A percentile compares a stretch with the other conserved stretches of the same genome.
phyloP scores from a whole-genome alignment of 2,329 filamentous ascomycete species.

The Ophiostoma novo-ulmi region DNA sequence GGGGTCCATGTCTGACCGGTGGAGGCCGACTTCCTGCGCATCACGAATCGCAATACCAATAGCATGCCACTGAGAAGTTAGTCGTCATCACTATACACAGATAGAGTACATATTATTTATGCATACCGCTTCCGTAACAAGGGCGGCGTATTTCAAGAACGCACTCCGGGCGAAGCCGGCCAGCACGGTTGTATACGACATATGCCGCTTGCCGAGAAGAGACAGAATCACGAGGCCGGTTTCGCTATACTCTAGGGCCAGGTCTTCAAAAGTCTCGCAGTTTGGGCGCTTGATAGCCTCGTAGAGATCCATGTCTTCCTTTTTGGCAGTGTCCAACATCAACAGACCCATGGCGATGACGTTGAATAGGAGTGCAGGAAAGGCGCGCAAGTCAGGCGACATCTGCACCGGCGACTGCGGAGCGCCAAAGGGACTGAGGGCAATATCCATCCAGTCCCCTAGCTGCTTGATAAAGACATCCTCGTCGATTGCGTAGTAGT shows the following conservation, averaged over 20 bases:
- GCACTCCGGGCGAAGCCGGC: slow-evolving; percentile 52
- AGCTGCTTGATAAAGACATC: slow-evolving; percentile 49
- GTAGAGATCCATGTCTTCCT: slow-evolving; percentile 42
- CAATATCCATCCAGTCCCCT: slow-evolving; percentile 48
- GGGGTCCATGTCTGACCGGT: slow-evolving; percentile 50
- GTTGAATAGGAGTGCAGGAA: slow-evolving; percentile 58
- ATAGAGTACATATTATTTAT: too few relatives aligned
- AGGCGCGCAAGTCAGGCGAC: slow-evolving; percentile 48
- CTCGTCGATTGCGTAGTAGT: slow-evolving; percentile 53
- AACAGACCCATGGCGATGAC: slow-evolving; percentile 52
- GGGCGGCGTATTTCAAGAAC: slow-evolving; percentile 55
- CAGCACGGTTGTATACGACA: slow-evolving; percentile 53
- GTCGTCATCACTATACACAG: background rate
- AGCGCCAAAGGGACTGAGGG: slow-evolving; percentile 42
- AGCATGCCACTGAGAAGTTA: slow-evolving; percentile 45
- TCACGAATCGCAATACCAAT: slow-evolving; percentile 55
- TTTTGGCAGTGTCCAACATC: slow-evolving; percentile 42
- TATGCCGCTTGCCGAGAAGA: slow-evolving; percentile 52
- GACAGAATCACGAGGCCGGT: slow-evolving; percentile 49
- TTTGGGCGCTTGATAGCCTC: slow-evolving; percentile 54
- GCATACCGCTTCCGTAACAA: slow-evolving; percentile 53
- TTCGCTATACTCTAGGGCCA: slow-evolving; percentile 58
- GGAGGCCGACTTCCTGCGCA: slow-evolving; percentile 58
- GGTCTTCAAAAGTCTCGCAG: slow-evolving; percentile 56
- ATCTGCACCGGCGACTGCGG: slow-evolving; percentile 48